Evolutionary conservation across 768 basidiomycete species (phyloP), one percentile per base, ranked within the genome.

Genomic region (Trametes cubensis): DNA sequence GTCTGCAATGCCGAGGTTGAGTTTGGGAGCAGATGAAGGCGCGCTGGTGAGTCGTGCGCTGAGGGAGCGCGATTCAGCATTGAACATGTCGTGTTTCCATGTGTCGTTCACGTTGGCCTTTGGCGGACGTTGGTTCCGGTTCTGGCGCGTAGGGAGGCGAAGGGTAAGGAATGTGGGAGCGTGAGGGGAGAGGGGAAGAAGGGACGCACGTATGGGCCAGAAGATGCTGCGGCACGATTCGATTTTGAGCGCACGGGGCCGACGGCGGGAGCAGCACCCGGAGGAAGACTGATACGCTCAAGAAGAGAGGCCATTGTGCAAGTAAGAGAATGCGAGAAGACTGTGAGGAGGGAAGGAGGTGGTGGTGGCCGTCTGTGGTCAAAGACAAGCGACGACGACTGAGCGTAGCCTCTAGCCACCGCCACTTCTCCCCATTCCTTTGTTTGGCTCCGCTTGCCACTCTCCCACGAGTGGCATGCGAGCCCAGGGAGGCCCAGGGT

Each of bases 1-100:
- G 60, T 85, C 82, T 15, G 83, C 83, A 46, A 86, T 80, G 18
- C 75, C 77, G 75, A 74, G 83, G 64, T 78, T 82, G 49, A 85
- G 76, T 66, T 83, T 87, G 17, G 85, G 86, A 0, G 75, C 76
- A 28, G 56, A 76, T 66, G 59, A 71, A 50, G 58, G 82, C 74
- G 51, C 78, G 71, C 63, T 74, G 48, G 68, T 79, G 52, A 90
- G 72, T 34, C 89, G 85, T 21, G 86, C 78, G 28, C 82, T 82
- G 58, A 90, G 83, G 2, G 77, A 74, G 55, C 65, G 60, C 23
- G 65, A 51, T n/a, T 66, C 61, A 11, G 53, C 30, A 54, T 39
- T 52, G 66, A 76, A 91, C 55, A 90, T 73, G 72, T 91, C 89
- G 68, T 91, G 89, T 42, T 86, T 80, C 89, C 89, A 91, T 42